These are phyloP conservation scores for Boletus vinaceobasis DNA, from an alignment of 768 basidiomycete species.

Conservation along the genomic window DNA sequence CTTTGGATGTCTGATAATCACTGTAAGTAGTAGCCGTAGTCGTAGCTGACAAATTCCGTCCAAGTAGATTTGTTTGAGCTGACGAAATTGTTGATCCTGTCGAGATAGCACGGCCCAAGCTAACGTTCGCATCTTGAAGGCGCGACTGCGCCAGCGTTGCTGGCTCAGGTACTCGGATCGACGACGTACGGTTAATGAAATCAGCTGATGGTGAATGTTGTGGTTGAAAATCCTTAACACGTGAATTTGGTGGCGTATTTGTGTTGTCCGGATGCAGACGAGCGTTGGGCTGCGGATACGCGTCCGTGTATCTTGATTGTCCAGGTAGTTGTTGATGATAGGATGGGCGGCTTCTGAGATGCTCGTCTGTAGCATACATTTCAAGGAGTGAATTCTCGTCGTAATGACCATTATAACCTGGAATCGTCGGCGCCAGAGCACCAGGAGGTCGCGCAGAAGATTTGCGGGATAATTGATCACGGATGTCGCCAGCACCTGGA, in stretches of 20 bases:
- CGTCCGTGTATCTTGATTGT: constrained; percentile 22
- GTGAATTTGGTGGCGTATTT: constrained; percentile 10
- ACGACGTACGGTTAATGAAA: constrained; percentile 22
- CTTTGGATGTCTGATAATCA: constrained; percentile 17
- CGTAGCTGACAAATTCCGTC: constrained; percentile 25
- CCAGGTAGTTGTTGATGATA: constrained; percentile 20
- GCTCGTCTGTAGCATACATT: constrained; percentile 21
- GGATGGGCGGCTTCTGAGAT: constrained; percentile 11
- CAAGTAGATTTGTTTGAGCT: constrained; percentile 21
- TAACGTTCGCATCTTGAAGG: constrained; percentile 16
- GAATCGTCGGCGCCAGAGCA: constrained; percentile 25
- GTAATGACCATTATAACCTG: constrained; percentile 19
- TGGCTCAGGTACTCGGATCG: background rate
- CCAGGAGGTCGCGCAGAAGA: constrained; percentile 29
- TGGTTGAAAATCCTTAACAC: constrained; percentile 18
- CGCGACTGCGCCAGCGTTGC: constrained; percentile 2
- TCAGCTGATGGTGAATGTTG: constrained; percentile 21
- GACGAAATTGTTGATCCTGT: constrained; percentile 30
- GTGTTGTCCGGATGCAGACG: constrained; percentile 14
- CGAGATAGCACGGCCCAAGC: constrained; percentile 27
- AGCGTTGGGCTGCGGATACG: constrained; percentile 6
- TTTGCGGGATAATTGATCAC: constrained; percentile 18
- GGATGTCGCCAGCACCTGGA: constrained; percentile 17
- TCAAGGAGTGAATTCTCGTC: constrained; percentile 26
- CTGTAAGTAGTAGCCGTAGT: constrained; percentile 25